Evolutionary conservation across 2,329 filamentous ascomycete genomes (phyloP), one percentile per base, ranked within the genome.

Genomic region (Magnaporthiopsis rhizophila): DNA sequence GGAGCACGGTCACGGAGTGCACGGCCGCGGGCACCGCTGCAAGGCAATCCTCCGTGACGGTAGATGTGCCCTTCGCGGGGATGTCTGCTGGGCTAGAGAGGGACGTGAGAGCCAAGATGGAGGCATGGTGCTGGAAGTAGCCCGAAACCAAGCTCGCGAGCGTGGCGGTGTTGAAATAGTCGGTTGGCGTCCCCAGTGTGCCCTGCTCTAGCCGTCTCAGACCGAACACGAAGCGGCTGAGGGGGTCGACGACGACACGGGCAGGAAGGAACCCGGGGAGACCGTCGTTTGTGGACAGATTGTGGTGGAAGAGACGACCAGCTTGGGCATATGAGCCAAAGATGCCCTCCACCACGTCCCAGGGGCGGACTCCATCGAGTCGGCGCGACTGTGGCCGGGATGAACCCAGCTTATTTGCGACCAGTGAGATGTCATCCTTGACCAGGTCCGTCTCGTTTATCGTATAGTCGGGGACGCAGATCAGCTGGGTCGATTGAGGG

Each of bases 41-140:
- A 2, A 77, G 69, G 6, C 74, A 72, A 53, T 74, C 72, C 21
- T 70, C 70, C 9, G 69, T 67, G 4, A 72, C 67, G 3, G 69
- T 68, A 1, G 71, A 71, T 12, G 67, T 66, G 2, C 72, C 62
- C 15, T 13, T n/a, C 18, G 38, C 50, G 28, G 61, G 21, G 53
- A 58, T 4, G 21, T 24, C 11, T 74, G 0, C 67, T 68, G 9
- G 4, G 38, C 53, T n/a, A 18, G 21, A n/a, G 60, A 56, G 45
- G 18, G 60, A 45, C 69, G 45, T 71, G 71, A 13, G 70, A 69
- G 73, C 74, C 18, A 78, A 63, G 0, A 78, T 63, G 2, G 74
- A 73, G 0, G 74, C 69, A 59, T 74, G 76, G 62, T 77, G 75
- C 18, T 69, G 66, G 62, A 71, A 78, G 59, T 76, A 77, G 15